Base-by-base conservation (phyloP, 2,329 filamentous ascomycete genomes). In the Cladophialophora yegresii region DNA sequence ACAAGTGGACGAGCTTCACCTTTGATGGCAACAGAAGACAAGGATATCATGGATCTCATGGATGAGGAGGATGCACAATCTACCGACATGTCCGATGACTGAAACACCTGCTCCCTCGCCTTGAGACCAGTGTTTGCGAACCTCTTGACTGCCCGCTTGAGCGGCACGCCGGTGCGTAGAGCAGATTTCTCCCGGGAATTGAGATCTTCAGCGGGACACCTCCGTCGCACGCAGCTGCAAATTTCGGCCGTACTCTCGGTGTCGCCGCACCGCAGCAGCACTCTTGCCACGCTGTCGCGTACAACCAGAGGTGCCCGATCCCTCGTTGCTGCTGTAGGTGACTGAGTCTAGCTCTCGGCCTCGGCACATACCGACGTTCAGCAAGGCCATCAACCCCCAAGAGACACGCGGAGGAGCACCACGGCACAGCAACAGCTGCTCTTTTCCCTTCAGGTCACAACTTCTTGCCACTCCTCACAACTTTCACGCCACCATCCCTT, bases 401-500 rank as follows among this genome's bases (percentile, higher is more conserved):
- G 33, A 40, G 33, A 12, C 33, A 40, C 36, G n/a, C 4, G 5
- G n/a, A 43, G 36, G 8, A 43, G 36, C 36, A 43, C 2, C 6
- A 8, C 13, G n/a, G 36, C 16, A n/a, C n/a, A 43, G 1, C n/a
- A 8, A 16, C 36, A 43, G 36, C 36, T 43, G 36, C 36, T 43
- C 8, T 16, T 16, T 20, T 8, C 47, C 20, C n/a, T 23, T n/a
- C 13, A 4, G 51, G 32, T 65, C 58, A 65, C 23, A 56, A 65
- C 47, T 61, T 55, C 53, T 62, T 43, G 51, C 43, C 61, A 32
- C 58, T 69, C 54, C 67, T 63, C 30, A 62, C 43, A 64, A 93
- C 84, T 72, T 88, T 92, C 66, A 95, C 85, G 53, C 91, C 89
- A 72, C 83, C 86, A 73, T 87, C 84, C 59, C 79, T 13, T 1